phyloP scores from a whole-genome alignment of 192 early-diverging fungal species.

The Backusella macrospora region DNA sequence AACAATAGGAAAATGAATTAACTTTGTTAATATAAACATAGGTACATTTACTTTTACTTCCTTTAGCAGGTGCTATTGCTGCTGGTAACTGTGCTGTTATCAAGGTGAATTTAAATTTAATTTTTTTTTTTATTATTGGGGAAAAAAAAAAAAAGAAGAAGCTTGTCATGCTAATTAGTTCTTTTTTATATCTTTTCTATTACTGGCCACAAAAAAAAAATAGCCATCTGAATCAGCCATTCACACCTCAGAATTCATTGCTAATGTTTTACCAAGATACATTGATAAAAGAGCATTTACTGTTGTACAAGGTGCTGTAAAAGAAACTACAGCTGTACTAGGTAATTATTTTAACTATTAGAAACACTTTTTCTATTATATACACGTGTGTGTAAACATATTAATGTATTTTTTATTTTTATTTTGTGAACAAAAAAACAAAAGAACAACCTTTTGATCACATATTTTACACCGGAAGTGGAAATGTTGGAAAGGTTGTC shows the following conservation, averaged over 20 bases:
- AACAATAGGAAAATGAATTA: not conserved
- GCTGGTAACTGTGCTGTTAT: constrained; percentile 84
- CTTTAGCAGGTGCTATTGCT: constrained; percentile 83
- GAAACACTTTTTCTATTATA: too few species aligned
- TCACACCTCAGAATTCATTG: constrained; percentile 64
- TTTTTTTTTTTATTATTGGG: not conserved
- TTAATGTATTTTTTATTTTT: constrained; percentile 19
- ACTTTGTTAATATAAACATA: not conserved
- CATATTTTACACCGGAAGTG: constrained; percentile 89
- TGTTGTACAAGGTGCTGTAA: constrained; percentile 77
- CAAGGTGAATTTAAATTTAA: constrained; percentile 45
- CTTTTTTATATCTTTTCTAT: not conserved
- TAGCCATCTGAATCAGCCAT: constrained; percentile 80
- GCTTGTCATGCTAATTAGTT: constrained; percentile 2
- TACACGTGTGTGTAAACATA: constrained; percentile 63
- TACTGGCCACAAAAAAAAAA: not conserved
- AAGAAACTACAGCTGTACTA: constrained; percentile 68
- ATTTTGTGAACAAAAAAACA: too few species aligned
- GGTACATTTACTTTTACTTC: constrained; percentile 67
- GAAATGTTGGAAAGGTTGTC: constrained; percentile 75
- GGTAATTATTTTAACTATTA: constrained; percentile 19
- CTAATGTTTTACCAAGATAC: constrained; percentile 70
- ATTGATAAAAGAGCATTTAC: constrained; percentile 66
- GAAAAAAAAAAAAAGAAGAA: not conserved
- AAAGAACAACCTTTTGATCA: constrained; percentile 72